Conservation (phyloP, 2,329 filamentous ascomycete genomes). For the Arthrobotrys pseudoclavata region DNA sequence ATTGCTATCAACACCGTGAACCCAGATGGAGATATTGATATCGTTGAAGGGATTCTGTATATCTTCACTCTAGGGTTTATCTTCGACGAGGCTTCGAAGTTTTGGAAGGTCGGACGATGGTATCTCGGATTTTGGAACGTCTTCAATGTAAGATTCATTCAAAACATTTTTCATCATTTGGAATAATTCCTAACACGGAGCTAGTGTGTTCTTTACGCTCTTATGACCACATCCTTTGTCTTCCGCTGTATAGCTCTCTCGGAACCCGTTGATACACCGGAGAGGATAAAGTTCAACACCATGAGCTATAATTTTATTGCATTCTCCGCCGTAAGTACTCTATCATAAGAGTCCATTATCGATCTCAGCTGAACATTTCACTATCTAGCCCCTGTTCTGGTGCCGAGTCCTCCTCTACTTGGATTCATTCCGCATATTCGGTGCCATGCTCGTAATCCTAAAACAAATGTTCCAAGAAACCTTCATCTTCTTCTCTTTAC, state of each 20-base stretch:
- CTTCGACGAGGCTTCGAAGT: slow-evolving; percentile 86
- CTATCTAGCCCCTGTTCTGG: slow-evolving; percentile 86
- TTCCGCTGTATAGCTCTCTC: slow-evolving; percentile 82
- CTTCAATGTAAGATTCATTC: slow-evolving; percentile 77
- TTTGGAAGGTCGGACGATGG: slow-evolving; percentile 92
- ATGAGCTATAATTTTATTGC: slow-evolving; percentile 95
- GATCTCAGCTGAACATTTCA: neutral
- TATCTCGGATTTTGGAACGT: slow-evolving; percentile 98
- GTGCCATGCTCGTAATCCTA: slow-evolving; percentile 95
- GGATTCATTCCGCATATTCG: slow-evolving; percentile 93
- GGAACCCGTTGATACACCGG: slow-evolving; percentile 70
- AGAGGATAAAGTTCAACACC: slow-evolving; percentile 77
- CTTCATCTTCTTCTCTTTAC: slow-evolving; percentile 82
- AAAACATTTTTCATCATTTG: neutral
- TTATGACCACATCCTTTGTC: slow-evolving; percentile 83
- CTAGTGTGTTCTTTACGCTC: slow-evolving; percentile 75
- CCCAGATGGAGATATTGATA: slow-evolving; percentile 82
- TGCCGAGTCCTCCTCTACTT: slow-evolving; percentile 90
- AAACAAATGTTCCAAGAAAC: slow-evolving; percentile 74
- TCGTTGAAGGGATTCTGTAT: slow-evolving; percentile 86
- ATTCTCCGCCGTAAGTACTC: slow-evolving; percentile 74
- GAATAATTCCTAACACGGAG: neutral
- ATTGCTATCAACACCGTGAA: slow-evolving; percentile 96
- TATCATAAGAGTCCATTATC: neutral
- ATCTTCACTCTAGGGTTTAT: slow-evolving; percentile 92